Evolutionary conservation across 2,329 filamentous ascomycete genomes (phyloP), one percentile per base, ranked within the genome.

Genomic region (Cytospora chrysosperma): DNA sequence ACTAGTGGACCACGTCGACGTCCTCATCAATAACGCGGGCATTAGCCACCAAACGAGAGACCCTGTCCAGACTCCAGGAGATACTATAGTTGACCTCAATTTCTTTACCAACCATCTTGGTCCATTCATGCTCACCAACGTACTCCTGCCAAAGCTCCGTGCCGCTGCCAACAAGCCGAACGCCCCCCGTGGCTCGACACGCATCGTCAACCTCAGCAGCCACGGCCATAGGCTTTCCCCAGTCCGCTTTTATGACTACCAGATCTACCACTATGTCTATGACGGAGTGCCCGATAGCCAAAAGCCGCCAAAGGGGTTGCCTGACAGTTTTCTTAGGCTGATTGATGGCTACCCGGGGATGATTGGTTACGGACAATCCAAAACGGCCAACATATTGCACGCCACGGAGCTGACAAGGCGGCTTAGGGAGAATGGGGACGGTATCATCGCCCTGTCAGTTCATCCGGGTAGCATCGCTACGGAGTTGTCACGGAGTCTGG

Each of bases 21-120:
- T 66, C 17, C 53, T 66, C 21, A 64, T 66, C 53, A 66, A 66
- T 54, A 66, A 66, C 32, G 64, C 64, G 21, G 64, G 64, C 26
- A 28, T 66, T 6, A 59, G 37, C 26, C 21, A 58, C 17, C n/a
- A 58, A 15, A 26, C 19, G n/a, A 43, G 63, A 15, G 63, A 59
- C n/a, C 49, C 56, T 3, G n/a, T 65, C 15, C 56, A 62, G 50
- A 65, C 63, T 1, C 63, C 63, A 15, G 63, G 63, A 24, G 63
- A 65, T 37, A 65, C 63, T 30, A 37, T 56, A 30, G 63, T 65
- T 9, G 76, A 79, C 59, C 68, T 70, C 5, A 74, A 81, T 61
- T 75, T 81, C 5, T 78, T 76, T 1, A 73, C 75, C 13, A 84
- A 84, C 68, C 77, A 83, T 64, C 65, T 84, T 15, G 78, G 79